Percentiles rank a stretch among this genome's conserved stretches.
These are phyloP conservation scores for Didymella sp. DNA, from an alignment of 2,329 filamentous ascomycete genomes.

Conservation along the genomic window DNA sequence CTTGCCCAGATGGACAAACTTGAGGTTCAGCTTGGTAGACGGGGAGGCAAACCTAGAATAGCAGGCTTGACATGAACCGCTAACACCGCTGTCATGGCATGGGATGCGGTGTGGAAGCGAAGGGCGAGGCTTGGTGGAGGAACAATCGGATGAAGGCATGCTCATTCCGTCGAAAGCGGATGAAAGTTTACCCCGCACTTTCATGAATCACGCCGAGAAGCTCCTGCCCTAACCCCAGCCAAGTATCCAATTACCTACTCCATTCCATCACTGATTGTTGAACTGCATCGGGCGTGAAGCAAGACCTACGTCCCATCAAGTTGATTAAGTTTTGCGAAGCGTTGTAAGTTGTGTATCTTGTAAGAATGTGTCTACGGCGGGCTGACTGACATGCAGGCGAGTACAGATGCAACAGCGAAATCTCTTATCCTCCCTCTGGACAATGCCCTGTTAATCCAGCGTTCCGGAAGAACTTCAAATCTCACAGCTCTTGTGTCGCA, in stretches of 20 bases:
- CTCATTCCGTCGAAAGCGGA: slow-evolving; percentile 8
- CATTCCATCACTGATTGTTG: slow-evolving; percentile 6
- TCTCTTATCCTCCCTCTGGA: slow-evolving; percentile 21
- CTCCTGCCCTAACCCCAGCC: slow-evolving; percentile 10
- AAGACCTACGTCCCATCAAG: background rate
- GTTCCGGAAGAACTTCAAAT: slow-evolving; percentile 11
- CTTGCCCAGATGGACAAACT: background rate
- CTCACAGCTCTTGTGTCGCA: background rate
- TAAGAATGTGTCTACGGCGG: background rate
- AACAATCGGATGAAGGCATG: background rate
- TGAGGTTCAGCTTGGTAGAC: slow-evolving; percentile 5
- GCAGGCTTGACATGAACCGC: slow-evolving; percentile 1
- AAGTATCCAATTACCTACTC: slow-evolving; percentile 7
- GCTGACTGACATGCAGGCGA: slow-evolving; percentile 10
- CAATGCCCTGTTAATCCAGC: slow-evolving; percentile 8
- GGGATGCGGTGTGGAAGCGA: slow-evolving; percentile 7
- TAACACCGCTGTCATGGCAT: slow-evolving; percentile 13
- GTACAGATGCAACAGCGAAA: slow-evolving; percentile 23
- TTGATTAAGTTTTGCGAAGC: background rate
- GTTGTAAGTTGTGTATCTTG: background rate
- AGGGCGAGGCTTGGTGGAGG: slow-evolving; percentile 11
- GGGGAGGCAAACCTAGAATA: background rate
- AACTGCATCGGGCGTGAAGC: background rate
- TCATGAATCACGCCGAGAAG: slow-evolving; percentile 3
- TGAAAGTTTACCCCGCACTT: slow-evolving; percentile 23